Evolutionary conservation across 2,329 filamentous ascomycete genomes (phyloP).

Genomic region (Aspergillus novoparasiticus): DNA sequence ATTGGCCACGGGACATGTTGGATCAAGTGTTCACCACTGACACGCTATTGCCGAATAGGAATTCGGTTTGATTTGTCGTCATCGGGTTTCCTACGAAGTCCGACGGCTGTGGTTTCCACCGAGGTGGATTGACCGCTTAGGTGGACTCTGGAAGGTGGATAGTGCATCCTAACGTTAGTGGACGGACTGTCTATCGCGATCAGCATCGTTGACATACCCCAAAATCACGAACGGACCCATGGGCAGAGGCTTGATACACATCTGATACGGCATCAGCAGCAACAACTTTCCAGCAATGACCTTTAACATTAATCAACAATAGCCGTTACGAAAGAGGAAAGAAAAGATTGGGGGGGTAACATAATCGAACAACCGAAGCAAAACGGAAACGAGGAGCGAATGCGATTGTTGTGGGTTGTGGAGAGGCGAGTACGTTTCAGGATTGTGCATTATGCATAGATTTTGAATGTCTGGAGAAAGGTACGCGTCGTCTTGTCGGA

Average conservation of each 20-base stretch:
- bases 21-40: not conserved
- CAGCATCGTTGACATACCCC: not conserved
- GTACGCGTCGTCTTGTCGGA: conserved; percentile 6
- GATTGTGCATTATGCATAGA: not conserved
- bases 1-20: not conserved
- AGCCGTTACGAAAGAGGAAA: not conserved
- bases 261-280: not conserved
- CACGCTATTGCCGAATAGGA: not conserved
- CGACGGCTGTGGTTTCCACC: not conserved
- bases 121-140: not conserved
- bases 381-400: not conserved
- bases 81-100: not conserved
- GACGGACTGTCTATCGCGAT: not conserved
- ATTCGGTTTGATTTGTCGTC: not conserved
- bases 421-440: conserved; percentile 6
- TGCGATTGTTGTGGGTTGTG: not conserved
- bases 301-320: not conserved
- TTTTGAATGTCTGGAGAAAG: conserved; percentile 4
- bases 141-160: not conserved
- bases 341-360: not conserved
- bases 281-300: conserved; percentile 1
- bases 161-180: not conserved
- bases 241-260: not conserved
- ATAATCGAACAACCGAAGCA: not conserved
- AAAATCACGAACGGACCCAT: not conserved